These are phyloP conservation scores for Diutina catenulata DNA, from an alignment of 1,139 yeast genomes.

Conservation along the genomic window DNA sequence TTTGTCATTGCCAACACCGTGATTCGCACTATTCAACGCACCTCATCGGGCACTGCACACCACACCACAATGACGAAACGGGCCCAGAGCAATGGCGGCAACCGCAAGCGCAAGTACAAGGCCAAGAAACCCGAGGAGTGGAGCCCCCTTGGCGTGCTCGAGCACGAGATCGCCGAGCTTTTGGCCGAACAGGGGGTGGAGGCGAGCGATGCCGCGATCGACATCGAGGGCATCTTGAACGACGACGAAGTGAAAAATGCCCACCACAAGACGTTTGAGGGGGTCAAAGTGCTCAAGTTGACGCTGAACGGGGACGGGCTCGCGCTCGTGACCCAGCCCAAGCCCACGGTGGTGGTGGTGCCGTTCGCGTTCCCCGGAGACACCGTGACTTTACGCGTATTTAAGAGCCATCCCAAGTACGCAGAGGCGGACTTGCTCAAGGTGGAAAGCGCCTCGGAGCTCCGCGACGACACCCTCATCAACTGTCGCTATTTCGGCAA, in stretches of 20 bases:
- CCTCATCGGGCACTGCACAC: neutral
- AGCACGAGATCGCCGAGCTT: constrained; percentile 58
- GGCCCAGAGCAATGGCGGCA: constrained; percentile 13
- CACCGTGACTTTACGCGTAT: constrained; percentile 52
- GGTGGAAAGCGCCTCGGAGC: constrained; percentile 32
- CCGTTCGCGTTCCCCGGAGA: constrained; percentile 93
- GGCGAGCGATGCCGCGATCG: too few relatives aligned
- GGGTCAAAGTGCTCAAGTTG: constrained; percentile 46
- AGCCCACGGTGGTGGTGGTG: constrained; percentile 40
- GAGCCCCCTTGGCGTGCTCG: constrained; percentile 71
- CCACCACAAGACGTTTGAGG: constrained; percentile 48
- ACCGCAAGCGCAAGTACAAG: constrained; percentile 33
- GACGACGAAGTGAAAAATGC: constrained; percentile 36
- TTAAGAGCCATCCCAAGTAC: constrained; percentile 66
- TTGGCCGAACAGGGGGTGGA: constrained; percentile 32
- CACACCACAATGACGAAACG: neutral
- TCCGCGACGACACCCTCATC: constrained; percentile 40
- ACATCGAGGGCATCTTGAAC: constrained; percentile 54
- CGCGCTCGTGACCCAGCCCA: constrained; percentile 50
- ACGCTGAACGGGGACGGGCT: constrained; percentile 78
- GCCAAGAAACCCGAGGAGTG: constrained; percentile 61
- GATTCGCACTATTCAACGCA: too few relatives aligned
- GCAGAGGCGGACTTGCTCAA: constrained; percentile 65
- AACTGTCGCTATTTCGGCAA: constrained; percentile 34
- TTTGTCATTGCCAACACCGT: too few relatives aligned